Base-by-base conservation (phyloP, 371 early-diverging fungal genomes). In the Smittium mucronatum region DNA sequence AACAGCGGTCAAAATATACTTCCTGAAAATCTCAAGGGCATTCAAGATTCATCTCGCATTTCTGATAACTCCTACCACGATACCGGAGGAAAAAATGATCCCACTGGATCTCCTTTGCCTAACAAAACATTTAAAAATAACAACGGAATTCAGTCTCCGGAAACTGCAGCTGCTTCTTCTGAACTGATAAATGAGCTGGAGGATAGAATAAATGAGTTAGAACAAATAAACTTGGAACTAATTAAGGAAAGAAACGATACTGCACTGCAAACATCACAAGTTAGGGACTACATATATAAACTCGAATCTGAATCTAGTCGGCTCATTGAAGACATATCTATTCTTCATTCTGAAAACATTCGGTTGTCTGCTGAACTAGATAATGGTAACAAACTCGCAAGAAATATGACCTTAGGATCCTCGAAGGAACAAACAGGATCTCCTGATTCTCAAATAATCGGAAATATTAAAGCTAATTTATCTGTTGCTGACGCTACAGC, bases 271-370 rank as follows among this genome's bases (percentile, higher is more conserved):
- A 70, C 75, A 63, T 35, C 30, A 1, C 31, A 63, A 0, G 63
- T 78, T 21, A 69, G 71, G 28, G 79, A 79, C 36, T 74, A 79
- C 25, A 67, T 80, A 21, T 81, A 84, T 65, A 86, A 85, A 72
- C 81, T 84, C 34, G 88, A 91, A 69, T 82, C 76, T 2, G 89
- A 89, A 73, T 86, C 88, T 70, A 75, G 88, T 63, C 86, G 88
- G 64, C 75, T 89, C 63, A 85, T 88, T 80, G 89, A 89, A 36
- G 91, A 91, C 73, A 84, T 88, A 2, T 88, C 89, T 71, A 82
- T 82, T 64, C 76, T 91, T 33, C 85, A 86, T 68, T 75, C 81
- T 0, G 88, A 88, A 74, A 82, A 82, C 63, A 71, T 81, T 32
- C 75, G 78, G 35, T 69, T 75, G 67, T 69, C 63, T 67, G 75